Conservation (phyloP, 176 grass and related monocot genomes). For the Oryza rufipogon region DNA sequence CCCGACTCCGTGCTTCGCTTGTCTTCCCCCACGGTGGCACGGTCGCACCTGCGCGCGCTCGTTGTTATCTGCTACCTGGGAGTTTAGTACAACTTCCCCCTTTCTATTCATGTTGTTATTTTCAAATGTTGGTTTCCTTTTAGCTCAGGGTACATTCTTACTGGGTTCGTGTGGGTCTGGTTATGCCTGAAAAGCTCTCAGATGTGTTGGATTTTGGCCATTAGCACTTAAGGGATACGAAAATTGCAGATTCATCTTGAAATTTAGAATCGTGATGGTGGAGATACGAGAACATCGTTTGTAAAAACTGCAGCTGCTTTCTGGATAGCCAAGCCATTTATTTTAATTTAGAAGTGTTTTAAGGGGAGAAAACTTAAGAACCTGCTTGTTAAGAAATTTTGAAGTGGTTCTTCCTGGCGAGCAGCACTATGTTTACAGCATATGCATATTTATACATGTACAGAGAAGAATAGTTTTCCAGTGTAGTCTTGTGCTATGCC, state of each 20-base stretch:
- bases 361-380: slow-evolving; percentile 5
- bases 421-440: background rate
- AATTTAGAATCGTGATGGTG: background rate
- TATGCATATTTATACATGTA: background rate
- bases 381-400: background rate
- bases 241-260: background rate
- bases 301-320: background rate
- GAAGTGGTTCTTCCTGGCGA: background rate
- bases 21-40: background rate
- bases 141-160: background rate
- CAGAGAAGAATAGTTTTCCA: background rate
- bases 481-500: background rate
- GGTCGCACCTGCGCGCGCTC: background rate
- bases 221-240: background rate
- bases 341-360: background rate
- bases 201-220: background rate
- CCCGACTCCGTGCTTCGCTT: background rate
- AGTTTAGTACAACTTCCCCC: background rate
- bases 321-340: background rate
- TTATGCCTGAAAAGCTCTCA: background rate
- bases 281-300: background rate
- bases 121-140: background rate
- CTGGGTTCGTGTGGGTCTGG: background rate
- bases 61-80: slow-evolving; percentile 13
- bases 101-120: background rate